Evolutionary conservation across 1,284 basidiomycete species (phyloP).

Genomic region (Mycocalia duriaeana): DNA sequence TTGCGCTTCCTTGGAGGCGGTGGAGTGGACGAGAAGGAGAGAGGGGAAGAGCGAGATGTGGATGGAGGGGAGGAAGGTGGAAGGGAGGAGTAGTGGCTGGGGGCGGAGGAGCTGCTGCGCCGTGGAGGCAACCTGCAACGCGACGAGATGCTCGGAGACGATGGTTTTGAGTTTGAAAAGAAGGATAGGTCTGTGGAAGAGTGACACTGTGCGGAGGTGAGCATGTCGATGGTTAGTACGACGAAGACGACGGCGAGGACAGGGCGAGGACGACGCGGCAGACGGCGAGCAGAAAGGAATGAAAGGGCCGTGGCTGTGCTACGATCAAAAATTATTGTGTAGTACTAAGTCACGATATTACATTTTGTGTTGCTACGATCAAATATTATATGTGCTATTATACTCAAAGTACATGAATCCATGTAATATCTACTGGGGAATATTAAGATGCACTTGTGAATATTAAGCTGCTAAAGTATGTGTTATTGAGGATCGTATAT

Average conservation of each 20-base stretch:
- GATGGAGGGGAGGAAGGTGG: constrained; percentile 20
- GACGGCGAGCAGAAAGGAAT: not conserved
- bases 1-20: constrained; percentile 23
- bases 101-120: constrained; percentile 11
- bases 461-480: too few relatives aligned
- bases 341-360: too few relatives aligned
- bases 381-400: too few relatives aligned
- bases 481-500: too few relatives aligned
- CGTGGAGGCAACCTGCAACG: constrained; percentile 20
- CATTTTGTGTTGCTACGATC: too few relatives aligned
- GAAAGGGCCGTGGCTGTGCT: not conserved
- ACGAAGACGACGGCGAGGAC: not conserved
- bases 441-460: too few relatives aligned
- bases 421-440: too few relatives aligned
- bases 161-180: constrained; percentile 31
- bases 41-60: constrained; percentile 22
- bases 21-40: constrained; percentile 23
- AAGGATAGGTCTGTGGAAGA: constrained; percentile 30
- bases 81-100: constrained; percentile 10
- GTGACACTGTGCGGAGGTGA: constrained; percentile 17
- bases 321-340: too few relatives aligned
- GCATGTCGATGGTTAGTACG: constrained; percentile 11
- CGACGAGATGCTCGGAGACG: constrained; percentile 19
- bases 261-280: not conserved
- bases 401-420: too few relatives aligned